These are phyloP conservation scores for Monilinia laxa DNA, from an alignment of 2,329 filamentous ascomycete species.

Conservation along the genomic window DNA sequence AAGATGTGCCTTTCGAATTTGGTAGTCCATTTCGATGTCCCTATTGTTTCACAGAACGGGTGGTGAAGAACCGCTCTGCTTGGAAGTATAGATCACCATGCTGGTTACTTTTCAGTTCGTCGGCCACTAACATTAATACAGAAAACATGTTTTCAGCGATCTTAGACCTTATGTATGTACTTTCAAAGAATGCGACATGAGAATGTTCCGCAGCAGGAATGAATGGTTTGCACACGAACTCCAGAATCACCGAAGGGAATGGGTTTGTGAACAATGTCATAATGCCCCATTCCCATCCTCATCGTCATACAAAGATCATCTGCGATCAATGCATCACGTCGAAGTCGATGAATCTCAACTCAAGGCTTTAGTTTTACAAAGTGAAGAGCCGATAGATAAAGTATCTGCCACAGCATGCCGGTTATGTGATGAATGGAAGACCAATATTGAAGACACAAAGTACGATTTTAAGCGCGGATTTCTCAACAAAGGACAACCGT, in stretches of 20 bases:
- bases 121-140: slow-evolving; percentile 1
- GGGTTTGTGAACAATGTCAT: slow-evolving; percentile 34
- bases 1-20: slow-evolving; percentile 31
- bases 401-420: slow-evolving; percentile 35
- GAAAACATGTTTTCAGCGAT: slow-evolving; percentile 40
- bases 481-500: slow-evolving; percentile 20
- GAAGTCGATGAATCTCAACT: slow-evolving; percentile 25
- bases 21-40: slow-evolving; percentile 34
- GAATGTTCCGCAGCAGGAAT: slow-evolving; percentile 37
- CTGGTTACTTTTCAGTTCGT: background rate
- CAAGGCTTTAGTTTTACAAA: slow-evolving; percentile 31
- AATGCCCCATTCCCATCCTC: slow-evolving; percentile 22
- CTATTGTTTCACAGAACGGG: slow-evolving; percentile 32
- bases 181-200: slow-evolving; percentile 37
- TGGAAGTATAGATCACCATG: slow-evolving; percentile 31
- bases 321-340: slow-evolving; percentile 25
- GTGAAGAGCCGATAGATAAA: slow-evolving; percentile 31
- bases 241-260: slow-evolving; percentile 37
- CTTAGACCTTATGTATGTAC: slow-evolving; percentile 43
- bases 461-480: slow-evolving; percentile 23
- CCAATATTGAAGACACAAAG: slow-evolving; percentile 23
- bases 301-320: slow-evolving; percentile 27
- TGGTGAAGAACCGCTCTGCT: slow-evolving; percentile 27
- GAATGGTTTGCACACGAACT: slow-evolving; percentile 42
- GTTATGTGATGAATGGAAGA: slow-evolving; percentile 40